Base-by-base conservation (phyloP, 441 rosid genomes). In the Bocquillonia castaneifolia region DNA sequence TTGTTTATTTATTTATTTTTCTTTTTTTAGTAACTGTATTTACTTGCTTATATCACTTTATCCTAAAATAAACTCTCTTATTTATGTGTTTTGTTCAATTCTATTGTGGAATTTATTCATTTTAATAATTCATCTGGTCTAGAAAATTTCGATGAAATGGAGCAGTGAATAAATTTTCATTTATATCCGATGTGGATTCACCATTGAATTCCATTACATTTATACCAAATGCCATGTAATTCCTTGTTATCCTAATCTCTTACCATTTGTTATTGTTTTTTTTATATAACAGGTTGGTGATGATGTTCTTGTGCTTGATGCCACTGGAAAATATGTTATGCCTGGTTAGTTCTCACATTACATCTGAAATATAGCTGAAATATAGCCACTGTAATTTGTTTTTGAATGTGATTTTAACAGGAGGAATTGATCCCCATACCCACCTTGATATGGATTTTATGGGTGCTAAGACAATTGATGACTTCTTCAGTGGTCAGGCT, bases 401-500 rank as follows among this genome's bases (percentile, higher is more conserved):
- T 5, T 3, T 36, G 40, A 36, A 4, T 9, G 9, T 36, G 4
- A 36, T 36, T 36, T 36, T 54, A 52, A 76, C 86, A 93, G 97
- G 99, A 64, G 99, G 97, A 63, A 91, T 93, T 72, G 97, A 93
- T 69, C 99, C 99, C 1, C 99, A 93, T 76, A 91, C 99, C 0
- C 99, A 93, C 78, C 87, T 93, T 0, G 85, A 85, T 29, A 79
- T 90, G 86, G 92, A 83, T 48, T 90, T 85, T 68, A 87, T 93
- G 96, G 90, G 83, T 64, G 80, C 84, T 0, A 86, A 84, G 83
- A 77, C 96, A 6, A 59, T 87, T 71, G 99, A 93, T 71, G 95
- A 93, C 81, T 93, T 85, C 82, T 89, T 85, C 86, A 91, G 90
- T 79, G 97, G 99, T 73, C 99, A 93, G 82, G 96, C 93, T 74